Evolutionary conservation across 352 stramenopile genomes (phyloP).

Genomic region (Phytophthora uliginosa): DNA sequence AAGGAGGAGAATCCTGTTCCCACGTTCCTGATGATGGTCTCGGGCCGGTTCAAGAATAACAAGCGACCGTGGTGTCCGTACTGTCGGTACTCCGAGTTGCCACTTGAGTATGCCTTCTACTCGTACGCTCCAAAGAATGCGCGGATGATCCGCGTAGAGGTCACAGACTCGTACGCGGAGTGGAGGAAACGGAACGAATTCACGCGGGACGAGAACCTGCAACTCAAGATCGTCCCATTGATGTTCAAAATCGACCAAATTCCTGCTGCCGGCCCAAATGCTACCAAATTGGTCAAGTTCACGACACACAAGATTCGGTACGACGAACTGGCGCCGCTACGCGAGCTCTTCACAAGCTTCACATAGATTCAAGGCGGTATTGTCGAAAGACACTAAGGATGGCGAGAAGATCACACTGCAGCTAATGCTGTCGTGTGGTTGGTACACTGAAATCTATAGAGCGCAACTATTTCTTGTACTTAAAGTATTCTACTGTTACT

Average conservation of each 20-base stretch:
- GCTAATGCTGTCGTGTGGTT: slow-evolving; percentile 9
- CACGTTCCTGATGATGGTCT: slow-evolving; percentile 82
- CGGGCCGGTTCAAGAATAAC: slow-evolving; percentile 68
- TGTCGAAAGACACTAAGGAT: slow-evolving; percentile 1
- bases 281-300: slow-evolving; percentile 42
- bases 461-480: slow-evolving; percentile 15
- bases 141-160: slow-evolving; percentile 71
- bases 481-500: slow-evolving; percentile 23
- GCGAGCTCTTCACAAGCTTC: slow-evolving; percentile 46
- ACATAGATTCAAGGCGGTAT: slow-evolving; percentile 23
- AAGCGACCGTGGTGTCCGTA: slow-evolving; percentile 86
- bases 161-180: slow-evolving; percentile 65
- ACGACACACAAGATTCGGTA: slow-evolving; percentile 60
- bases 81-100: slow-evolving; percentile 81
- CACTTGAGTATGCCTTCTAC: slow-evolving; percentile 80
- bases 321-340: slow-evolving; percentile 56
- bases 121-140: slow-evolving; percentile 68
- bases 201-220: slow-evolving; percentile 60
- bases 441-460: slow-evolving; percentile 36
- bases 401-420: slow-evolving; percentile 1
- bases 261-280: slow-evolving; percentile 23
- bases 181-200: slow-evolving; percentile 75
- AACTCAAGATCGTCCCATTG: slow-evolving; percentile 61
- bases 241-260: slow-evolving; percentile 52
- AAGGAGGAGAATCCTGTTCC: slow-evolving; percentile 39